Conservation (phyloP, 1,139 yeast species). For the Yamadazyma oceani region DNA sequence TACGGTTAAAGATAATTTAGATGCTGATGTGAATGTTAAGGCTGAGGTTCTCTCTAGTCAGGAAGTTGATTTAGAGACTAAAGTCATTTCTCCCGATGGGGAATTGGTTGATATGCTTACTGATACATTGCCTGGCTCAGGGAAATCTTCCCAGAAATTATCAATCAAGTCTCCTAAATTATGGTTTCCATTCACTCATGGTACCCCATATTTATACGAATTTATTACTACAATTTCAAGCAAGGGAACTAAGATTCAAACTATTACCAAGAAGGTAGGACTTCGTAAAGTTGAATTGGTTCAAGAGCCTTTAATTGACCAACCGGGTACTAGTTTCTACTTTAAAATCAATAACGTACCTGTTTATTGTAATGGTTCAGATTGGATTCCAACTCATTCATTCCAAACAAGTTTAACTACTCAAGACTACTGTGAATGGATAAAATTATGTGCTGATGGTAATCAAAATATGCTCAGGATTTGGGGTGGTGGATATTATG, state of each 20-base stretch:
- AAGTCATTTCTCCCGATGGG: constrained; percentile 1
- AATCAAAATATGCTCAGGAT: constrained; percentile 44
- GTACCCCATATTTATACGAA: constrained; percentile 31
- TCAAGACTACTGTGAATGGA: constrained; percentile 32
- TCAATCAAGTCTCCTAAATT: constrained; percentile 22
- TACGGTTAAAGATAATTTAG: constrained; percentile 17
- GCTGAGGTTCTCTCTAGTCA: neutral
- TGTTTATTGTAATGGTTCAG: constrained; percentile 36
- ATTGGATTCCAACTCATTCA: constrained; percentile 50
- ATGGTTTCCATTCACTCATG: constrained; percentile 43
- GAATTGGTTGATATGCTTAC: neutral
- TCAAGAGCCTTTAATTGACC: constrained; percentile 26
- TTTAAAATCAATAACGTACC: constrained; percentile 38
- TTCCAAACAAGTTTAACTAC: constrained; percentile 27
- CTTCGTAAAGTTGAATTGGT: constrained; percentile 35
- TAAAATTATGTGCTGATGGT: constrained; percentile 29
- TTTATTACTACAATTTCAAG: constrained; percentile 15
- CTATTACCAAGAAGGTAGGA: constrained; percentile 23
- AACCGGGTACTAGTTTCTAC: constrained; percentile 36
- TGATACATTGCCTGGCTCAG: neutral
- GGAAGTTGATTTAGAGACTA: constrained; percentile 1
- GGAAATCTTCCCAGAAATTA: neutral
- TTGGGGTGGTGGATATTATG: constrained; percentile 51
- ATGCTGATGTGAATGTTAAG: constrained; percentile 8
- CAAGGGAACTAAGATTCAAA: constrained; percentile 6